phyloP scores from a whole-genome alignment of 306 rosid genomes.

The Vicia faba region DNA sequence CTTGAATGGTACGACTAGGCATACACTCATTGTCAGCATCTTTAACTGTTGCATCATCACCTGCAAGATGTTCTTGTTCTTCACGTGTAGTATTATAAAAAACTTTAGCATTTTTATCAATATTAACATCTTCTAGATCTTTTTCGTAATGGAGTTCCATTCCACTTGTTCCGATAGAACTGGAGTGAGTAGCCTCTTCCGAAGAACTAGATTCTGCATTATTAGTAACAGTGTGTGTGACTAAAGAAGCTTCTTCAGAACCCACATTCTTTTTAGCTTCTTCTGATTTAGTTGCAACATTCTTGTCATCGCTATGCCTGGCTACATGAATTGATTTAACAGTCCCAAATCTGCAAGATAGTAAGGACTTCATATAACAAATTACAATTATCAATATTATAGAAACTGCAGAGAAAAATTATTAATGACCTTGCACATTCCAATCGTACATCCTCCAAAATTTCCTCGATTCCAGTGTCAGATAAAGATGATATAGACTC shows the following conservation, averaged over 20 bases:
- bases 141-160: slow-evolving; percentile 29
- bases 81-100: slow-evolving; percentile 37
- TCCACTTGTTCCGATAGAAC: slow-evolving; percentile 30
- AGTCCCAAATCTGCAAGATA: slow-evolving; percentile 73
- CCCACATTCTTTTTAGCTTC: slow-evolving; percentile 39
- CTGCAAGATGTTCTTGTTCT: slow-evolving; percentile 44
- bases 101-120: slow-evolving; percentile 39
- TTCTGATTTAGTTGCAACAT: slow-evolving; percentile 36
- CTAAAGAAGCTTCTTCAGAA: slow-evolving; percentile 36
- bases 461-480: slow-evolving; percentile 64
- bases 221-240: slow-evolving; percentile 1
- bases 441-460: slow-evolving; percentile 81
- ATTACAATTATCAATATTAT: slow-evolving; percentile 12
- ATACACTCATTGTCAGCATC: slow-evolving; percentile 27
- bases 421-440: slow-evolving; percentile 88
- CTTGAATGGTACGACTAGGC: slow-evolving; percentile 29
- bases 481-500: slow-evolving; percentile 53
- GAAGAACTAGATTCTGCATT: slow-evolving; percentile 35
- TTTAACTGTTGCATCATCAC: slow-evolving; percentile 32
- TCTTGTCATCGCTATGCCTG: slow-evolving; percentile 45
- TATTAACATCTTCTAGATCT: slow-evolving; percentile 41
- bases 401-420: slow-evolving; percentile 32
- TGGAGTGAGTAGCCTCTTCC: slow-evolving; percentile 27
- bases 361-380: slow-evolving; percentile 22
- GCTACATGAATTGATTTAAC: slow-evolving; percentile 71